A percentile compares a stretch with the other conserved stretches of the same genome.
Conservation (phyloP, 306 rosid genomes). For the Cicer chorassanicum region DNA sequence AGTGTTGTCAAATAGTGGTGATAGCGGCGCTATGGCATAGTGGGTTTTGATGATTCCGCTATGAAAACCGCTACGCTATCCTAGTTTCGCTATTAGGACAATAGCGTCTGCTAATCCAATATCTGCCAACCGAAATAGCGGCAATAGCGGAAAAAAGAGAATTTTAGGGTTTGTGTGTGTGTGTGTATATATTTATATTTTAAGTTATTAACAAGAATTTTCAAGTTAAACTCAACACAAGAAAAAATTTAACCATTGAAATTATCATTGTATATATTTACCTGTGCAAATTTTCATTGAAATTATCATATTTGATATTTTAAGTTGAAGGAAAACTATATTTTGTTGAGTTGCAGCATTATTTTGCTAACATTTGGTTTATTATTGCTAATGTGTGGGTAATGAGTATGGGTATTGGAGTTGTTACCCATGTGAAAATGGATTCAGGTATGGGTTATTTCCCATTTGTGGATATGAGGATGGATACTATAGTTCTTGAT, state of each 20-base stretch:
- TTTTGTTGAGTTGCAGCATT: neutral
- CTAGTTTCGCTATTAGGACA: too few relatives aligned
- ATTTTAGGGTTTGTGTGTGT: neutral
- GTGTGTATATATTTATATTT: too few relatives aligned
- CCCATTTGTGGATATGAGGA: neutral
- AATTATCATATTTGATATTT: conserved; percentile 58
- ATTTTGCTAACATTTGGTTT: neutral
- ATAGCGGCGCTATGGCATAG: too few relatives aligned
- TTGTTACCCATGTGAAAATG: neutral
- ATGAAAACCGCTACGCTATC: too few relatives aligned
- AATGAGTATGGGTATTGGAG: neutral
- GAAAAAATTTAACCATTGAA: conserved; percentile 50
- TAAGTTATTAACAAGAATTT: neutral
- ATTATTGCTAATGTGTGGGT: neutral
- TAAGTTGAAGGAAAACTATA: conserved; percentile 48
- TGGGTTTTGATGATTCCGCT: too few relatives aligned
- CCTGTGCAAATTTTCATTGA: conserved; percentile 81
- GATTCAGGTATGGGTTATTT: neutral
- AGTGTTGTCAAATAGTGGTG: too few relatives aligned
- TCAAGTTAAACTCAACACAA: conserved; percentile 13
- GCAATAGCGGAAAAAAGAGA: too few relatives aligned
- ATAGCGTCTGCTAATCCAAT: too few relatives aligned
- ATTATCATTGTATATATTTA: conserved; percentile 55
- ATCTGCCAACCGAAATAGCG: too few relatives aligned
- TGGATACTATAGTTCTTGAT: neutral